Evolutionary conservation across 352 stramenopile species (phyloP).

Genomic region (Blastocystis sp.): DNA sequence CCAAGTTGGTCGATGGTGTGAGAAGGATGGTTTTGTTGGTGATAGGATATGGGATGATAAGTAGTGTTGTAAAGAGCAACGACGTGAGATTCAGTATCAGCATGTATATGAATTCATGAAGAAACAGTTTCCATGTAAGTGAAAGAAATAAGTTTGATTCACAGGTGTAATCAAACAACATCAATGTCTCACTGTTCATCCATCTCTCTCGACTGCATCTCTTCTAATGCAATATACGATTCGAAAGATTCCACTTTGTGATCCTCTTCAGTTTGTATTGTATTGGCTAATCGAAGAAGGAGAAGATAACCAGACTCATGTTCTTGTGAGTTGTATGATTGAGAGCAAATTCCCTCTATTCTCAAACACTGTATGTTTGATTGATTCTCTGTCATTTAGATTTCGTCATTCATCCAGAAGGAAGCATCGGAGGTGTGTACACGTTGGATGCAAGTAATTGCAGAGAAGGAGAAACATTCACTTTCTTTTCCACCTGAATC

Average conservation of each 20-base stretch:
- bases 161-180: conserved; percentile 8
- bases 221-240: neutral
- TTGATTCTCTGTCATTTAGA: neutral
- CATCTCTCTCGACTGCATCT: neutral
- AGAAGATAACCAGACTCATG: neutral
- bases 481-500: neutral
- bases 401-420: neutral
- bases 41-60: neutral
- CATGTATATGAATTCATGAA: conserved; percentile 23
- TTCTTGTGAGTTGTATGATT: neutral
- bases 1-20: neutral
- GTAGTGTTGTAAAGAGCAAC: neutral
- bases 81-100: conserved; percentile 1
- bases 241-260: conserved; percentile 25
- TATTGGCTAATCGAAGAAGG: conserved; percentile 38
- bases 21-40: neutral
- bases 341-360: neutral
- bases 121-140: conserved; percentile 9
- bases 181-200: neutral
- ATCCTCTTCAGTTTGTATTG: neutral
- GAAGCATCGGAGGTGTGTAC: neutral
- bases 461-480: neutral
- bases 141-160: neutral
- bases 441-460: conserved; percentile 21
- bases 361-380: neutral